These are phyloP conservation scores for Mediolabrus comicus DNA, from an alignment of 108 stramenopile species.

Conservation along the genomic window DNA sequence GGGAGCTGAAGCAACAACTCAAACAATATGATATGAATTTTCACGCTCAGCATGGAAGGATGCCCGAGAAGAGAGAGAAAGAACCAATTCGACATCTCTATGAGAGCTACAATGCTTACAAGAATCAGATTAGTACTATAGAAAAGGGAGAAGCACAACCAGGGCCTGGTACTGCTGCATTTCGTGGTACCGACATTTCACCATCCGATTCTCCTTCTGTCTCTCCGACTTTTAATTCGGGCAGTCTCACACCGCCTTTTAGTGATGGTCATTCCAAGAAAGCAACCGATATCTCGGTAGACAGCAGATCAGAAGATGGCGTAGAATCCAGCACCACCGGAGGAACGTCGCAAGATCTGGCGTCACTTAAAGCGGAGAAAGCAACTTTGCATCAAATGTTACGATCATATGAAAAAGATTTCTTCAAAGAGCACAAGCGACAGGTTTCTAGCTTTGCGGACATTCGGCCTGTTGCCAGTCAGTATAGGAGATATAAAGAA, in stretches of 20 bases:
- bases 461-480: conserved; percentile 88
- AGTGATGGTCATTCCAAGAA: conserved; percentile 2
- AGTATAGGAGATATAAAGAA: conserved; percentile 91
- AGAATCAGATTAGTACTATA: conserved; percentile 70
- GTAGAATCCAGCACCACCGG: conserved; percentile 3
- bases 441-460: conserved; percentile 90
- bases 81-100: conserved; percentile 97
- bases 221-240: conserved; percentile 13
- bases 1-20: conserved; percentile 85
- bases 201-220: conserved; percentile 6
- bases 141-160: conserved; percentile 63
- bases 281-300: background rate
- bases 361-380: conserved; percentile 79
- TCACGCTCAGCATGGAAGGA: conserved; percentile 75
- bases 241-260: conserved; percentile 8
- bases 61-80: conserved; percentile 95
- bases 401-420: conserved; percentile 86
- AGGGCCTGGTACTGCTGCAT: conserved; percentile 43
- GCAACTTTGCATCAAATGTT: conserved; percentile 86
- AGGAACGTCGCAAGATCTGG: conserved; percentile 59
- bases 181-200: conserved; percentile 21
- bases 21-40: conserved; percentile 93
- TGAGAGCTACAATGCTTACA: conserved; percentile 91
- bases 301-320: background rate
- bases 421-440: conserved; percentile 78